These are phyloP conservation scores for Noccaea caerulescens DNA, from an alignment of 345 rosid genomes.

Conservation along the genomic window DNA sequence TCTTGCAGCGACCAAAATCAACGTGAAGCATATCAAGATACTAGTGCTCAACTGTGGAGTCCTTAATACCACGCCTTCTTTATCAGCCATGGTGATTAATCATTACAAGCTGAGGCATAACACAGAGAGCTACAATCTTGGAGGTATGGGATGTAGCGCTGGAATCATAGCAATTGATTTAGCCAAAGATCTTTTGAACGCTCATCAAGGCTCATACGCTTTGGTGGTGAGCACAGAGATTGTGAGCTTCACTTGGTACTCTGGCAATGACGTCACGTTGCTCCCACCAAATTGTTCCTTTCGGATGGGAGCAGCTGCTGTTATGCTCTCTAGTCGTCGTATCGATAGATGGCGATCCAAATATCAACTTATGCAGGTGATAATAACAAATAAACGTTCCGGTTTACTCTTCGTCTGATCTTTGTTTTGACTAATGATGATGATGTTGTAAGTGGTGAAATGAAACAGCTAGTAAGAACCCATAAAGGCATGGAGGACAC, in stretches of 20 bases:
- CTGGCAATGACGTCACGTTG: constrained; percentile 60
- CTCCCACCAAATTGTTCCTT: constrained; percentile 75
- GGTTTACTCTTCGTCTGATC: neutral
- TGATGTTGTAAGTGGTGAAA: constrained; percentile 10
- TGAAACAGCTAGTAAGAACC: constrained; percentile 62
- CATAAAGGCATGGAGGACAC: constrained; percentile 61
- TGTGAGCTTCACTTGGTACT: constrained; percentile 64
- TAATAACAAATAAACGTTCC: neutral
- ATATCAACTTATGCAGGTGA: constrained; percentile 61
- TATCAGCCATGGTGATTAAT: constrained; percentile 73
- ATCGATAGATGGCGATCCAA: constrained; percentile 65
- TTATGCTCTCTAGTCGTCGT: constrained; percentile 64
- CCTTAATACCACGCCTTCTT: constrained; percentile 69
- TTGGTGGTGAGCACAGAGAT: constrained; percentile 70
- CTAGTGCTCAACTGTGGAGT: constrained; percentile 73
- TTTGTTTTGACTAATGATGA: constrained; percentile 4
- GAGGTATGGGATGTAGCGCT: constrained; percentile 83
- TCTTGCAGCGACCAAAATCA: constrained; percentile 56
- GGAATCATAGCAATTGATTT: constrained; percentile 74
- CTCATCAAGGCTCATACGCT: constrained; percentile 61
- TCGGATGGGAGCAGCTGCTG: constrained; percentile 76
- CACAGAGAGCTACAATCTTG: constrained; percentile 71
- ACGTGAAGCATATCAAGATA: constrained; percentile 55
- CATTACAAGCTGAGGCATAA: constrained; percentile 68
- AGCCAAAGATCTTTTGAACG: constrained; percentile 60